Conservation (phyloP, 2,329 filamentous ascomycete genomes). For the Stemphylium beticola region DNA sequence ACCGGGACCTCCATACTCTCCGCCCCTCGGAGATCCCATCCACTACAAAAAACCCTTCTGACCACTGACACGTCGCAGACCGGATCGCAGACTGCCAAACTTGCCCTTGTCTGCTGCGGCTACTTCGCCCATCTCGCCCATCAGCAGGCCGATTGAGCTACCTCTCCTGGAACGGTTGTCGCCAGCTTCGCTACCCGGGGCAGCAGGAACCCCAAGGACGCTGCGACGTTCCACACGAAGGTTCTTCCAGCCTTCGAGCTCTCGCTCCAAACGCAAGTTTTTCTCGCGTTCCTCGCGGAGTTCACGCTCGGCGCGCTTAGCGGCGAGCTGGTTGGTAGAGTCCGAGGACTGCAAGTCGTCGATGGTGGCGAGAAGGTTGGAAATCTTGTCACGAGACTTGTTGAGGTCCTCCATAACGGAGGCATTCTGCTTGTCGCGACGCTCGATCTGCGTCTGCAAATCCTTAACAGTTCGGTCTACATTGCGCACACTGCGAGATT, state of each 20-base stretch:
- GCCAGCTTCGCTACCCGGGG: conserved; percentile 51
- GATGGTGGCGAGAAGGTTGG: conserved; percentile 86
- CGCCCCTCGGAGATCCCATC: conserved; percentile 39
- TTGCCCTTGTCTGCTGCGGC: conserved; percentile 41
- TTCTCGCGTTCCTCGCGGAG: conserved; percentile 88
- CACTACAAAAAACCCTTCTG: conserved; percentile 59
- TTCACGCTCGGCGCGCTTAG: conserved; percentile 87
- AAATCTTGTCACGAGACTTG: conserved; percentile 87
- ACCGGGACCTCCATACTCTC: conserved; percentile 41
- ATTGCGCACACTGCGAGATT: conserved; percentile 86
- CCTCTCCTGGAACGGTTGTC: conserved; percentile 53
- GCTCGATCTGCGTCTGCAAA: conserved; percentile 87
- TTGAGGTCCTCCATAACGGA: conserved; percentile 83
- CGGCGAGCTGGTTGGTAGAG: conserved; percentile 77
- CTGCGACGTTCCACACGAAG: conserved; percentile 67
- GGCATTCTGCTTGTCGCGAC: conserved; percentile 84
- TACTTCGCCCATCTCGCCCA: conserved; percentile 46
- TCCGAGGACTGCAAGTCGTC: conserved; percentile 93
- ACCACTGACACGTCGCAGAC: conserved; percentile 53
- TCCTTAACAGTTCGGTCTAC: conserved; percentile 94
- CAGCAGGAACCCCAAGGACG: conserved; percentile 42
- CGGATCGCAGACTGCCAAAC: conserved; percentile 39
- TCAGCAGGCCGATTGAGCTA: conserved; percentile 50
- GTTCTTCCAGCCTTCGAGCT: conserved; percentile 81
- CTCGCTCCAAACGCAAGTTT: conserved; percentile 79